phyloP scores from a whole-genome alignment of 495 filamentous ascomycete genomes.

The Annulohypoxylon moriforme region DNA sequence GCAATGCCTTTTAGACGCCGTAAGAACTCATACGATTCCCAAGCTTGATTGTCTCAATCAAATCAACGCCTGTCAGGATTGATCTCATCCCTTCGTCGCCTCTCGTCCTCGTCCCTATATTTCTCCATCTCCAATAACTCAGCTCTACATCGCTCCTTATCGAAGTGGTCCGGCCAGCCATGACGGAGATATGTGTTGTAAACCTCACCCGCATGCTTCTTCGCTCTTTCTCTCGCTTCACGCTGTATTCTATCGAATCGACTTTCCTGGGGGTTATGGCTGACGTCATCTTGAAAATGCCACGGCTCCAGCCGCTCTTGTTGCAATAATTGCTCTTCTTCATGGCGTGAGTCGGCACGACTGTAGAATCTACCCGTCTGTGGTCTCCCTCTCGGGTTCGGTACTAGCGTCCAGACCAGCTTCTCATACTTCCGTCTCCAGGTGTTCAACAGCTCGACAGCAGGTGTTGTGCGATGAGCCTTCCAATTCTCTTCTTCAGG shows the following conservation, averaged over 20 bases:
- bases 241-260: not conserved
- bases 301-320: constrained; percentile 14
- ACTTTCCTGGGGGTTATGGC: not conserved
- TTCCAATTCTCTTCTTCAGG: constrained; percentile 20
- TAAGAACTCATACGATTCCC: not conserved
- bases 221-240: not conserved
- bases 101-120: not conserved
- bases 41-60: not conserved
- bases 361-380: constrained; percentile 19
- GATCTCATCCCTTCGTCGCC: not conserved
- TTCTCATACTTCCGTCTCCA: constrained; percentile 14
- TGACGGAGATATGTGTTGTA: constrained; percentile 19
- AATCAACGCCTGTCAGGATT: constrained; percentile 12
- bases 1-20: not conserved
- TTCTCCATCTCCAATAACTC: constrained; percentile 15
- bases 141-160: constrained; percentile 18
- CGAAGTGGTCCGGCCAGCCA: constrained; percentile 20
- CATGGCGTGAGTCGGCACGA: not conserved
- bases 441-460: not conserved
- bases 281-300: not conserved
- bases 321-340: not conserved
- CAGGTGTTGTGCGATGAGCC: constrained; percentile 12
- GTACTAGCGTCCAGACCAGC: constrained; percentile 15
- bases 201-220: constrained; percentile 2
- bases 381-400: not conserved